phyloP scores from a whole-genome alignment of 148 eudicot genomes.

The Silene uniflora region DNA sequence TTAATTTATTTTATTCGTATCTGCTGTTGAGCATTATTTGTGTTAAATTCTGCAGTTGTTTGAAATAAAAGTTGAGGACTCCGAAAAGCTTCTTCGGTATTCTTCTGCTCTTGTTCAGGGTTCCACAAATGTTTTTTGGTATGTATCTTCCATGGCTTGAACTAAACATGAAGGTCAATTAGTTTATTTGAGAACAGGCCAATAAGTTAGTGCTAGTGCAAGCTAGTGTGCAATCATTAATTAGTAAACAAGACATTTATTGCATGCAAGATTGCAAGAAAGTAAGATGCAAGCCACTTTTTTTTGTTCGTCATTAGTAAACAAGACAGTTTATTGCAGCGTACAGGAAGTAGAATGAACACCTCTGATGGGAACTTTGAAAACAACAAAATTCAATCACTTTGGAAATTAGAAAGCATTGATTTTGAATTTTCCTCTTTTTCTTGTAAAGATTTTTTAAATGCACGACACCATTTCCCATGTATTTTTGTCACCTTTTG shows the following conservation, averaged over 20 bases:
- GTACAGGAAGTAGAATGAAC: neutral
- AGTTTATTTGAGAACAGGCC: neutral
- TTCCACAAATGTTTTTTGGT: conserved; percentile 92
- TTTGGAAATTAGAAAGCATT: neutral
- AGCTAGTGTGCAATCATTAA: neutral
- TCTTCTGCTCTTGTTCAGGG: conserved; percentile 98
- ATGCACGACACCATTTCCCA: neutral
- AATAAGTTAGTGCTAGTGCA: neutral
- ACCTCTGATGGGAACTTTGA: neutral
- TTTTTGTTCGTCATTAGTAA: neutral
- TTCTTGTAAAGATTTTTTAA: neutral
- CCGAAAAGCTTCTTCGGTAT: conserved; percentile 82
- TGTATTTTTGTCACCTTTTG: neutral
- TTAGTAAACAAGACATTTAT: neutral
- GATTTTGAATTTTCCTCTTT: neutral
- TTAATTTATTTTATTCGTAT: neutral
- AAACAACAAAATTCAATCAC: neutral
- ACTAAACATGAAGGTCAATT: neutral
- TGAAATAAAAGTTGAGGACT: conserved; percentile 71
- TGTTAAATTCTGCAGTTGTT: conserved; percentile 55
- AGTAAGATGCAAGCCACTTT: neutral
- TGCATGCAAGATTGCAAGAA: neutral
- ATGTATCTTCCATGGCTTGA: conserved; percentile 17
- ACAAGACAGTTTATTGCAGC: neutral
- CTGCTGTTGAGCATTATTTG: conserved; percentile 8